Evolutionary conservation across 306 rosid genomes (phyloP), one percentile per base, ranked within the genome.

Genomic region (Rosa persica): DNA sequence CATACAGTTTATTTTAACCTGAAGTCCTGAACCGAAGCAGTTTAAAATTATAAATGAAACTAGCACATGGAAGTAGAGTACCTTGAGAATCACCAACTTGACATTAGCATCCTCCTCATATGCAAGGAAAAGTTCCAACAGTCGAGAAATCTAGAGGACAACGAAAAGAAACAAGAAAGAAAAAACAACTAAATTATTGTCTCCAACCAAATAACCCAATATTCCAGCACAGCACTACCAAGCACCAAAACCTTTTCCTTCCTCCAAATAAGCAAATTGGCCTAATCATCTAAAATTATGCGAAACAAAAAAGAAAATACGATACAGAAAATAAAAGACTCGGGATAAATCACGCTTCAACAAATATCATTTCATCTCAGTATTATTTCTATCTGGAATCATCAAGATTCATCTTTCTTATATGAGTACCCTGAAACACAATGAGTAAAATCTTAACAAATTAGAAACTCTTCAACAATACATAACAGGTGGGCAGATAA

Each of bases 71-170:
- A 79, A 71, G 62, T 57, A 52, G 27, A 73, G 57, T 85, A 90
- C 98, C 98, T 94, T 92, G 78, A 92, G 36, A 52, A 94, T 30
- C 80, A 89, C 76, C 87, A 92, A 81, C 79, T 92, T 92, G 75
- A 92, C 85, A 81, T 81, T 86, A 76, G 92, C 64, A 80, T 92
- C 88, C 57, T 74, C 76, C 72, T 92, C 98, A 20, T 80, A 90
- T 4, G 89, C 76, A 19, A 74, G 43, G 67, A 92, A 88, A 74
- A 86, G 81, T 67, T 91, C 92, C 82, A 90, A 80, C 42, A 94
- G 88, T 43, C 73, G 88, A 77, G 92, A 87, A 58, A 88, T 80
- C 98, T 94, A 72, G 39, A 83, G 42, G 54, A 38, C 44, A 58
- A 72, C 60, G 25, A 80, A 23, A 15, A 65, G 55, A 13, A 12